Conservation (phyloP, 345 rosid species). For the Raphanus sativus region DNA sequence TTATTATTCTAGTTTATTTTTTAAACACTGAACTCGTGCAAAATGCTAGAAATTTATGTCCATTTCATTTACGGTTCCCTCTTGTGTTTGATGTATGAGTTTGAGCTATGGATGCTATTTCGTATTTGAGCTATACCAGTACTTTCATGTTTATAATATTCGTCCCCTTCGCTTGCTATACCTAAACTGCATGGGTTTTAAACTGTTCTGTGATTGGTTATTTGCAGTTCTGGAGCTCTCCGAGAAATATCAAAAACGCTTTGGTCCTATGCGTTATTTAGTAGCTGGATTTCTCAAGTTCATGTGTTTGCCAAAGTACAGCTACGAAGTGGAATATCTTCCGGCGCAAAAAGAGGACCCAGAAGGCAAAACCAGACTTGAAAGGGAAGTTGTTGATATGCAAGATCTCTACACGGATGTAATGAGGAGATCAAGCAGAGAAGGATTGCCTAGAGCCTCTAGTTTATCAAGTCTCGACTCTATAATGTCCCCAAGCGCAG, state of each 20-base stretch:
- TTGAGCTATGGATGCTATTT: not conserved
- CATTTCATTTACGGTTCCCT: not conserved
- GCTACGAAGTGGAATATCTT: conserved; percentile 90
- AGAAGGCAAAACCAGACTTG: conserved; percentile 55
- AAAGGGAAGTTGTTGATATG: conserved; percentile 61
- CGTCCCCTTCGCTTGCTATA: not conserved
- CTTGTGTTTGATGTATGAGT: not conserved
- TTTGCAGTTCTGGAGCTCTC: conserved; percentile 90
- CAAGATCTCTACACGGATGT: conserved; percentile 80
- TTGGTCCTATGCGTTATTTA: conserved; percentile 94
- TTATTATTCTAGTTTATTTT: not conserved
- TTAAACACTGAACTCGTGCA: not conserved
- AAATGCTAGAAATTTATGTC: not conserved
- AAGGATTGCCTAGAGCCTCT: conserved; percentile 91
- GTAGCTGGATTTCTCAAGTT: conserved; percentile 97
- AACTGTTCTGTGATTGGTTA: conserved; percentile 29
- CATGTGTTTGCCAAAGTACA: conserved; percentile 94
- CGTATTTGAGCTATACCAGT: not conserved
- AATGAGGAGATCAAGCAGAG: conserved; percentile 75
- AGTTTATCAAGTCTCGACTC: conserved; percentile 97
- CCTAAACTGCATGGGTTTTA: not conserved
- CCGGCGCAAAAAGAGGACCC: conserved; percentile 72
- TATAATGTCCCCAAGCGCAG: conserved; percentile 83
- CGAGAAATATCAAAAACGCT: conserved; percentile 87
- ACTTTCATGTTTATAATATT: conserved; percentile 9